Base-by-base conservation (phyloP, 805 yeast species). In the Candida incommunis region DNA sequence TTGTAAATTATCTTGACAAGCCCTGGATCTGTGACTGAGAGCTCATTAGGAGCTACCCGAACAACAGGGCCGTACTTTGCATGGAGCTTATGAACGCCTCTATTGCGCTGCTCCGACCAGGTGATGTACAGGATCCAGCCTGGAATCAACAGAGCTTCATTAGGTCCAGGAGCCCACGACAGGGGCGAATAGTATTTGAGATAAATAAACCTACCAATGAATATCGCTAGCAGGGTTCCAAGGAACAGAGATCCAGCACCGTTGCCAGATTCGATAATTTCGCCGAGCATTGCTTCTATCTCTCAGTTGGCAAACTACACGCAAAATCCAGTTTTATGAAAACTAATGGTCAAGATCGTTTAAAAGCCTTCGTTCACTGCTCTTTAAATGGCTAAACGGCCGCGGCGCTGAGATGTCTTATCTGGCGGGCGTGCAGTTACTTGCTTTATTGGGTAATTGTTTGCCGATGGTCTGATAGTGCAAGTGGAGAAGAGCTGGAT, bases 31-130 rank as follows among this genome's bases (percentile, higher is more conserved):
- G 73, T 66, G 41, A 80, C 69, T 43, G 81, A 76, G 18, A 81
- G 64, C 51, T 79, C 86, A 22, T 63, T 60, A 2, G 87, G 86
- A 1, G 76, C 69, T 13, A 81, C 59, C 21, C 81, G 64, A 3
- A 81, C 76, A 2, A 80, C 73, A 4, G 79, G 71, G 1, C 87
- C 88, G 52, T 78, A 78, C 46, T 62, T 56, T 41, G 56, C 41
- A 53, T 81, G 88, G 46, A 79, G 60, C 2, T 55, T 34, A 46
- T 76, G 71, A 2, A 79, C 71, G 29, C 61, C 64, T 25, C 63
- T 61, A 48, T 69, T 75, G 45, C 82, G 66, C 47, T 71, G 68
- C 47, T 71, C 76, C 11, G 59, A 48, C 64, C 75, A 65, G 37
- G 71, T 65, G 41, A 61, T 63, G 44, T 67, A 68, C 27, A 70